phyloP scores from a whole-genome alignment of 2,329 filamentous ascomycete genomes.

The Aspergillus thermomutatus region DNA sequence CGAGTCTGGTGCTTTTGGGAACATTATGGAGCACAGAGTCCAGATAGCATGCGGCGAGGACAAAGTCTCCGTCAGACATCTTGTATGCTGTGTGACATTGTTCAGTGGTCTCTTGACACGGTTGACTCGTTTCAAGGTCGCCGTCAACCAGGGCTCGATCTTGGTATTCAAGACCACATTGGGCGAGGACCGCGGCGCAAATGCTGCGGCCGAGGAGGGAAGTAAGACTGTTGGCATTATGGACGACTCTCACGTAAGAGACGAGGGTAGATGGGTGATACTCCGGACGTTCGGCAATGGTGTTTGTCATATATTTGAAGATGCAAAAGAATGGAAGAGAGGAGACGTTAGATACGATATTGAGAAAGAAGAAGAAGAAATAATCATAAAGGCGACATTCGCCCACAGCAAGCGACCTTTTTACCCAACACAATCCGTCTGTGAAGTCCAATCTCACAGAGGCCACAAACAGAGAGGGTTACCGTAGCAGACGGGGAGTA shows the following conservation, averaged over 20 bases:
- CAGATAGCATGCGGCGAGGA: slow-evolving; percentile 89
- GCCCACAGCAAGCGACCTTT: slow-evolving; percentile 29
- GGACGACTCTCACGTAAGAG: slow-evolving; percentile 50
- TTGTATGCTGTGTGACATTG: slow-evolving; percentile 90
- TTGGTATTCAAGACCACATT: slow-evolving; percentile 92
- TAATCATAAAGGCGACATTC: slow-evolving; percentile 39
- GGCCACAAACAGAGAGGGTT: background rate
- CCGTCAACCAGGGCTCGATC: slow-evolving; percentile 94
- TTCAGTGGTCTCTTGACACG: slow-evolving; percentile 94
- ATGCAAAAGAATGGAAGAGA: slow-evolving; percentile 25
- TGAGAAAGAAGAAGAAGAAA: slow-evolving; percentile 24
- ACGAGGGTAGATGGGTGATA: slow-evolving; percentile 37
- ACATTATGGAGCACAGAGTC: slow-evolving; percentile 89
- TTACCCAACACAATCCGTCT: slow-evolving; percentile 6
- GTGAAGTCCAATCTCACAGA: background rate
- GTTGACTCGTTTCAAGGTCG: slow-evolving; percentile 95
- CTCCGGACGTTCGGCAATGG: background rate
- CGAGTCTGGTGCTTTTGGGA: slow-evolving; percentile 81
- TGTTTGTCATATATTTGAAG: slow-evolving; percentile 6
- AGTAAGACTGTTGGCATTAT: slow-evolving; percentile 90
- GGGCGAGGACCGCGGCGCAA: slow-evolving; percentile 88
- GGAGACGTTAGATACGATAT: slow-evolving; percentile 46
- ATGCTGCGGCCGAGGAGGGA: slow-evolving; percentile 92
- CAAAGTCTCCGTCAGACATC: slow-evolving; percentile 91
- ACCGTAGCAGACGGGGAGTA: background rate